These are phyloP conservation scores for Fusarium gaditjirri DNA, from an alignment of 2,329 filamentous ascomycete genomes.

Conservation along the genomic window DNA sequence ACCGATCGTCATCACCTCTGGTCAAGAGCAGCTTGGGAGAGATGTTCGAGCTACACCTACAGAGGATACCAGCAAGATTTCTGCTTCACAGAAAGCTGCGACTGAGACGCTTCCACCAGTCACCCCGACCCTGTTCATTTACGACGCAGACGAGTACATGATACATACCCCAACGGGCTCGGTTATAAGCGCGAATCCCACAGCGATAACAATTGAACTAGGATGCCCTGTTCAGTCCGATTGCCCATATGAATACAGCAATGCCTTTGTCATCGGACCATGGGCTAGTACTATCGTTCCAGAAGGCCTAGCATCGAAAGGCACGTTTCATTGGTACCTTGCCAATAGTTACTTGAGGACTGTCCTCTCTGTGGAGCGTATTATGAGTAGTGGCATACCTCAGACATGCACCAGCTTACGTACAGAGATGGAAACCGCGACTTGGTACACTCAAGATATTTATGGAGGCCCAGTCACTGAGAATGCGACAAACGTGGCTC, in stretches of 20 bases:
- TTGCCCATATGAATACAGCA: background rate
- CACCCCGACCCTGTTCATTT: background rate
- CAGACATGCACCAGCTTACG: background rate
- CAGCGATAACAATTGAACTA: background rate
- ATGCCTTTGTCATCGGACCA: slow-evolving; percentile 12
- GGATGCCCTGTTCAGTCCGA: background rate
- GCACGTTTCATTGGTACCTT: background rate
- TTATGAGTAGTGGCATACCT: background rate
- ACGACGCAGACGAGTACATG: background rate
- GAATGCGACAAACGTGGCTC: background rate
- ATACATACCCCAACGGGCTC: background rate
- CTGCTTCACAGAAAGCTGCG: background rate
- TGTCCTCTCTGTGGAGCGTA: background rate
- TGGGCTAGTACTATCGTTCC: slow-evolving; percentile 6
- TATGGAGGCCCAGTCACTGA: background rate
- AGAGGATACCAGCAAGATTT: background rate
- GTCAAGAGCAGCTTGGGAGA: background rate
- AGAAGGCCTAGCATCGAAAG: background rate
- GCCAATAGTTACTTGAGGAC: too few species aligned
- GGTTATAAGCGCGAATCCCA: background rate
- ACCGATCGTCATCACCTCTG: background rate
- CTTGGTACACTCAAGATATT: background rate
- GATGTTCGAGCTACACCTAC: background rate
- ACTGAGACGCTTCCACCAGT: background rate
- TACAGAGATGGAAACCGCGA: too few species aligned